Base-by-base conservation (phyloP, 2,329 filamentous ascomycete species). In the Lachnellula arida region DNA sequence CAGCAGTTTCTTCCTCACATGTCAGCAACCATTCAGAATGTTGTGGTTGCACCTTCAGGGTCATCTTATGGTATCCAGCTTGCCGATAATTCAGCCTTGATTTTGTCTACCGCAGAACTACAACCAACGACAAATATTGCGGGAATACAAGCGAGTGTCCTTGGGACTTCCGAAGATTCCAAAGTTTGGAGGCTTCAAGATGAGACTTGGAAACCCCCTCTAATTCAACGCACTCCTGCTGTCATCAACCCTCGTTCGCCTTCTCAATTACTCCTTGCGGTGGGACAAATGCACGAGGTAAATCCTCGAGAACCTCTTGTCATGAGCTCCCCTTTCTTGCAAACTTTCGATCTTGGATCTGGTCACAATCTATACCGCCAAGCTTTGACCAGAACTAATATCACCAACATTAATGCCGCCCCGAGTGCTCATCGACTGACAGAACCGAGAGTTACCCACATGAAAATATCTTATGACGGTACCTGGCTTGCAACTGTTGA, bases 401-500 rank as follows among this genome's bases (percentile, higher is more conserved):
- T 88, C 4, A 96, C 93, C 0, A 88, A 90, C 57, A 76, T 89
- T 61, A 95, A 91, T 65, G 78, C 87, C 42, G 87, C 86, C 7
- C 86, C 86, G 14, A 86, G 88, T 61, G 85, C 88, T 5, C 80
- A 82, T 51, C 79, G 81, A 4, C 83, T 97, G 49, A 79, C 83
- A 14, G 89, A 96, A 63, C 93, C 94, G 0, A 82, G 87, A 59
- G 81, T 96, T 47, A 87, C 82, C 6, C 82, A 88, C 54, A 76
- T 97, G 50, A 81, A 86, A 44, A 84, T 94, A 63, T 93, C 89
- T 44, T 76, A 81, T 49, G 87, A 97, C 67, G 93, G 93, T 17
- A 80, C 84, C 62, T 97, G 93, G 92, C 80, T 99, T 55, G 92
- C 88, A 4, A 97, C 91, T 1, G 82, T 96, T 1, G 94, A 99